These are phyloP conservation scores for Colletotrichum sansevieriae DNA, from an alignment of 2,329 filamentous ascomycete species.

Conservation along the genomic window DNA sequence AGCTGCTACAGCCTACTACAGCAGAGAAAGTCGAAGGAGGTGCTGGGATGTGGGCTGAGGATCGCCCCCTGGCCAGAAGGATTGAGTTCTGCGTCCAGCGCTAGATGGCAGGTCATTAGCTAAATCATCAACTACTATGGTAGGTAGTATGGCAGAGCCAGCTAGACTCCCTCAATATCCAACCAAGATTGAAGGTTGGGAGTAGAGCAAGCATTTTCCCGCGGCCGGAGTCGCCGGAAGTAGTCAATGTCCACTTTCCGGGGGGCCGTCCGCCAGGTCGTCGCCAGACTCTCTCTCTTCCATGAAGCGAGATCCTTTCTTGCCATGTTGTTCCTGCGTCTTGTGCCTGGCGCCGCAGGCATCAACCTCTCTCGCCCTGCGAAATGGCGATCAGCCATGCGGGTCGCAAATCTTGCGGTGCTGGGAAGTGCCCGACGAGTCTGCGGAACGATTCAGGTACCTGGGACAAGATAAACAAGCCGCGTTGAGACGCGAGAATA, in stretches of 20 bases:
- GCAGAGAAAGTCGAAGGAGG: neutral
- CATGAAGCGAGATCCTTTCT: conserved; percentile 3
- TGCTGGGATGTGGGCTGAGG: neutral
- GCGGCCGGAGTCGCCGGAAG: conserved; percentile 1
- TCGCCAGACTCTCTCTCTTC: conserved; percentile 1
- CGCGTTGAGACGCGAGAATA: neutral
- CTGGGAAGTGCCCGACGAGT: neutral
- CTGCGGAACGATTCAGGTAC: neutral
- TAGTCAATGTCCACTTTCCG: neutral
- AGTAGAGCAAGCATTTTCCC: conserved; percentile 18
- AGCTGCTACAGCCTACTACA: neutral
- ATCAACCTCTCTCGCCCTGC: conserved; percentile 21
- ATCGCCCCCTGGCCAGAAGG: conserved; percentile 27
- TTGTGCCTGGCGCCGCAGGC: conserved; percentile 36
- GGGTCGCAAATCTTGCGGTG: neutral
- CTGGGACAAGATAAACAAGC: neutral
- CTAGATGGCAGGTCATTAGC: conserved; percentile 18
- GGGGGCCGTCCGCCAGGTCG: neutral
- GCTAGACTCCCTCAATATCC: neutral
- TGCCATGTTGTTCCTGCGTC: conserved; percentile 7
- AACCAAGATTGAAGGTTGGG: conserved; percentile 30
- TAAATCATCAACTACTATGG: neutral
- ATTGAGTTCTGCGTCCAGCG: conserved; percentile 26
- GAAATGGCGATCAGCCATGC: conserved; percentile 27
- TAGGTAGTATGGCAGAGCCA: neutral